Percentiles rank a stretch among this genome's conserved stretches.
Evolutionary conservation across 148 eudicot genomes (phyloP).

Genomic region (Rhododendron griersonianum): DNA sequence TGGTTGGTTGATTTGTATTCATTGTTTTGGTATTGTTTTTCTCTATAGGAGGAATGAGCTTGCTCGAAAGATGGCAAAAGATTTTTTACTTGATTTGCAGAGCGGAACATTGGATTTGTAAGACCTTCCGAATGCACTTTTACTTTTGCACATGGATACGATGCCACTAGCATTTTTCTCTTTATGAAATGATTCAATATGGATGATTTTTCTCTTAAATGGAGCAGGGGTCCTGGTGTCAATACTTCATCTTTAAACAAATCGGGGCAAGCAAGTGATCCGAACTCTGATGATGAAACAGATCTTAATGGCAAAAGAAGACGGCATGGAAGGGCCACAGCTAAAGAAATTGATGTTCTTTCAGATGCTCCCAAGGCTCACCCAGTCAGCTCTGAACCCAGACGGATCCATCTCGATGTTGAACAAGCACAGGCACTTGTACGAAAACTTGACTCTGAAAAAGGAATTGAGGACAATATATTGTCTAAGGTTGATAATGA

Average conservation of each 20-base stretch:
- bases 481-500: conserved; percentile 68
- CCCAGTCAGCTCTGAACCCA: conserved; percentile 75
- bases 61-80: conserved; percentile 82
- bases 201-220: conserved; percentile 10
- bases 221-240: conserved; percentile 76
- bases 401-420: conserved; percentile 64
- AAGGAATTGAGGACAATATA: conserved; percentile 85
- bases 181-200: not conserved
- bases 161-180: not conserved
- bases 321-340: conserved; percentile 54
- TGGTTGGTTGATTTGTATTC: not conserved
- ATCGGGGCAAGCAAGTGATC: conserved; percentile 69
- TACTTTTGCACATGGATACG: not conserved
- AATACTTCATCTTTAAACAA: conserved; percentile 41
- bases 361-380: conserved; percentile 89
- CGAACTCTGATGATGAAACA: conserved; percentile 79
- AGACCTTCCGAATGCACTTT: conserved; percentile 18
- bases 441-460: conserved; percentile 81
- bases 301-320: conserved; percentile 68
- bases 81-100: conserved; percentile 83
- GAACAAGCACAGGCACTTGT: conserved; percentile 82
- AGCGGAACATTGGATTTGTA: conserved; percentile 85
- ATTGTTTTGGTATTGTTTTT: not conserved
- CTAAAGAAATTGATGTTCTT: conserved; percentile 54
- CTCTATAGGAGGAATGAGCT: conserved; percentile 79